Base-by-base conservation (phyloP, 257 asterid genomes). In the Penstemon davidsonii region DNA sequence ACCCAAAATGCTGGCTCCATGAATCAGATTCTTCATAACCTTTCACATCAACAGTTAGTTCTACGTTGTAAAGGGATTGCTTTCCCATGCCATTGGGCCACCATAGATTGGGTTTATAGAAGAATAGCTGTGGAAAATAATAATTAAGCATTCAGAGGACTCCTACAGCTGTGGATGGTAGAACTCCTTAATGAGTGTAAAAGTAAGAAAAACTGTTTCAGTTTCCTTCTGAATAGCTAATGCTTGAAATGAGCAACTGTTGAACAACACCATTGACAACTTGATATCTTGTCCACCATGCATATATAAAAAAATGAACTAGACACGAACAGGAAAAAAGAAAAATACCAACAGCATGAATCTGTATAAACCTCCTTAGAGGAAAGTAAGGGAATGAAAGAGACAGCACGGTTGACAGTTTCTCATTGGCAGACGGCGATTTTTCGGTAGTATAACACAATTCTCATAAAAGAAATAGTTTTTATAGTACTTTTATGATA, bases 21-120 rank as follows among this genome's bases (percentile, higher is more conserved):
- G 83, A 62, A 86, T 90, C 99, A 37, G 97, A 94, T 70, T 90
- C 99, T 68, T 94, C 96, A 64, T 71, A 80, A 61, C 80, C 92
- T 63, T 83, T 72, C 62, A 87, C 97, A 72, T 84, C 81, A 62
- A 90, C 83, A 15, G 93, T 77, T 73, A 90, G 85, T 72, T 86
- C 95, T 40, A 94, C 95, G 61, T 86, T 84, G 79, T 94, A 88
- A 45, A 94, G 91, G 64, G 84, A 75, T 76, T 94, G 99, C 67
- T 85, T 86, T 62, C 99, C 99, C 99, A 90, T 90, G 72, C 97
- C 97, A 74, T 94, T 94, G 71, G 99, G 99, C 99, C 99, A 94
- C 99, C 99, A 94, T 59, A 94, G 86, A 73, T 71, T 55, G 37
- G 99, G 99, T 73, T 90, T 94, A 79, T 94, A 88, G 81, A 90